Percentiles rank a stretch among this genome's conserved stretches.
Conservation (phyloP, 306 rosid genomes). For the Astragalus membranaceus region DNA sequence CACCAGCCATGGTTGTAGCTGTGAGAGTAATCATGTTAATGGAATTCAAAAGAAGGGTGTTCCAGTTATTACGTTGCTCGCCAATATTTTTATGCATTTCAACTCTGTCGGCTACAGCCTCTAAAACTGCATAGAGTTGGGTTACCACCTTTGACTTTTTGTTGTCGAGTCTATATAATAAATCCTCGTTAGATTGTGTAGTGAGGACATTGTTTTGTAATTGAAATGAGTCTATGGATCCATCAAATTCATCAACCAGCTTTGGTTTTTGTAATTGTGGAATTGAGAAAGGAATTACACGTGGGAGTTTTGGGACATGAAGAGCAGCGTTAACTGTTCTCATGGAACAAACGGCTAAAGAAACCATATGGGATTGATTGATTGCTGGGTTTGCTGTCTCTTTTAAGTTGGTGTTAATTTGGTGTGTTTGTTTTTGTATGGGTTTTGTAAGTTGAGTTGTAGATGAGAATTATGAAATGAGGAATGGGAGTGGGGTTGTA, state of each 20-base stretch:
- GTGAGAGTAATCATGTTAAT: constrained; percentile 23
- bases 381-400: neutral
- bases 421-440: neutral
- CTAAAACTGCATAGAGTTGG: constrained; percentile 6
- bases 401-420: neutral
- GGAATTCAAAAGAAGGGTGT: constrained; percentile 22
- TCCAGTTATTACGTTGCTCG: constrained; percentile 24
- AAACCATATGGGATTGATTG: neutral
- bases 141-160: neutral
- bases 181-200: neutral
- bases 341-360: neutral
- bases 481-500: neutral
- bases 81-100: constrained; percentile 23
- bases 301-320: neutral
- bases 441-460: no score
- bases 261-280: neutral
- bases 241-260: neutral
- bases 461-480: neutral
- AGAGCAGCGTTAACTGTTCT: neutral
- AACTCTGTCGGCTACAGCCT: constrained; percentile 13
- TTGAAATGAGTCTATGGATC: neutral
- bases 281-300: neutral
- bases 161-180: neutral
- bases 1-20: constrained; percentile 12
- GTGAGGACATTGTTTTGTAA: neutral